phyloP scores from a whole-genome alignment of 306 rosid genomes.

The Elaeagnus macrophylla region DNA sequence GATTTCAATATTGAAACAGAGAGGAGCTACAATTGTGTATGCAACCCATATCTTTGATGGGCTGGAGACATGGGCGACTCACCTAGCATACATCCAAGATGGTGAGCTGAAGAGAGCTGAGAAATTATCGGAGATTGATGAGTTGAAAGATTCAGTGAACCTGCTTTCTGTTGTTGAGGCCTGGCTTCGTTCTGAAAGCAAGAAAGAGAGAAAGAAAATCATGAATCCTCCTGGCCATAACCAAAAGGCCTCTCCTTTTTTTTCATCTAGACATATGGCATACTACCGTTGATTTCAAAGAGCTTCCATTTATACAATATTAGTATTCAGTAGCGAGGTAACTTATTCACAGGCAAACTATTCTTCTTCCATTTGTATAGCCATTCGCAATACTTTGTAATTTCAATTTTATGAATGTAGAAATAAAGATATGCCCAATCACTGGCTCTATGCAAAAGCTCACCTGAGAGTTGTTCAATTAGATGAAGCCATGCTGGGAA shows the following conservation, averaged over 20 bases:
- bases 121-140: conserved; percentile 58
- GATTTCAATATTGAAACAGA: conserved; percentile 31
- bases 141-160: conserved; percentile 63
- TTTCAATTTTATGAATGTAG: neutral
- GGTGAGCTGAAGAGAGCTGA: conserved; percentile 71
- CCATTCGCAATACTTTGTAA: neutral
- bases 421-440: neutral
- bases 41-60: conserved; percentile 98
- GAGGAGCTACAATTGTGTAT: conserved; percentile 85
- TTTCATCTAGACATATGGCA: conserved; percentile 79
- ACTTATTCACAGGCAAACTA: conserved; percentile 7
- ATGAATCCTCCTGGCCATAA: conserved; percentile 28
- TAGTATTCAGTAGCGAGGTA: conserved; percentile 6
- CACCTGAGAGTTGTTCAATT: neutral
- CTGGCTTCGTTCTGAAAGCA: conserved; percentile 83
- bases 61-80: conserved; percentile 92
- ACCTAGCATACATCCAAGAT: conserved; percentile 88
- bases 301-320: neutral
- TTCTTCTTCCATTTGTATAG: neutral
- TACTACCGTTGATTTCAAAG: conserved; percentile 51
- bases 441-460: neutral
- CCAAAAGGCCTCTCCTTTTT: conserved; percentile 39
- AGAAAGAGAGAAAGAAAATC: conserved; percentile 51
- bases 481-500: neutral
- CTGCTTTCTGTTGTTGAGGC: conserved; percentile 83